These are phyloP conservation scores for Salix exigua DNA, from an alignment of 345 rosid genomes.

Conservation along the genomic window DNA sequence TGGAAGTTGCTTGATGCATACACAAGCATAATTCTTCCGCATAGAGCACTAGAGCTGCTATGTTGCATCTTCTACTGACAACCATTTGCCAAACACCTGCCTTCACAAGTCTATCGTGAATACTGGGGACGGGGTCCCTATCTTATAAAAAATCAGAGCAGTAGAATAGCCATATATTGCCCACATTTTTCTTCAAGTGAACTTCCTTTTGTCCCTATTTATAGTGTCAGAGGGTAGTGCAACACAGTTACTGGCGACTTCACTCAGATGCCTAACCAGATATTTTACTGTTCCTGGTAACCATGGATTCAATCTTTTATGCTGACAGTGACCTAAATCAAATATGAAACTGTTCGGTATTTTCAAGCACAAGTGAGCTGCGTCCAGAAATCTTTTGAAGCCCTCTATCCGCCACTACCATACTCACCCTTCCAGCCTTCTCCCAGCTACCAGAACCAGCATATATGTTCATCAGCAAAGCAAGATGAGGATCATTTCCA, in stretches of 20 bases:
- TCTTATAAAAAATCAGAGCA: neutral
- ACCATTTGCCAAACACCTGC: neutral
- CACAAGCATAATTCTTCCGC: neutral
- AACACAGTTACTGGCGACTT: neutral
- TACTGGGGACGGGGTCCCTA: neutral
- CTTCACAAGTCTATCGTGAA: neutral
- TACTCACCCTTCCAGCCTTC: conserved; percentile 51
- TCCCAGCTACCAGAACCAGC: conserved; percentile 66
- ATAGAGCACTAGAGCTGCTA: neutral
- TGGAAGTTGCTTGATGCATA: neutral
- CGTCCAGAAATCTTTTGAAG: conserved; percentile 47
- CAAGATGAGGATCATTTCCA: conserved; percentile 39
- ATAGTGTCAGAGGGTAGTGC: neutral
- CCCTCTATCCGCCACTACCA: conserved; percentile 40
- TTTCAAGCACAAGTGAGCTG: conserved; percentile 43
- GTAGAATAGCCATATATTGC: no score
- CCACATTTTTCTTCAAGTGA: neutral
- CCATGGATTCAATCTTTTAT: neutral
- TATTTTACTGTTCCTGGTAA: neutral
- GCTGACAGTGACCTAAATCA: neutral
- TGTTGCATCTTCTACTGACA: neutral
- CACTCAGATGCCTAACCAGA: neutral
- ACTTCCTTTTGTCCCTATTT: neutral
- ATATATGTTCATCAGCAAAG: conserved; percentile 58
- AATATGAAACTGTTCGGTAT: neutral